These are phyloP conservation scores for Fusarium sp. DNA, from an alignment of 2,329 filamentous ascomycete genomes.

Conservation along the genomic window DNA sequence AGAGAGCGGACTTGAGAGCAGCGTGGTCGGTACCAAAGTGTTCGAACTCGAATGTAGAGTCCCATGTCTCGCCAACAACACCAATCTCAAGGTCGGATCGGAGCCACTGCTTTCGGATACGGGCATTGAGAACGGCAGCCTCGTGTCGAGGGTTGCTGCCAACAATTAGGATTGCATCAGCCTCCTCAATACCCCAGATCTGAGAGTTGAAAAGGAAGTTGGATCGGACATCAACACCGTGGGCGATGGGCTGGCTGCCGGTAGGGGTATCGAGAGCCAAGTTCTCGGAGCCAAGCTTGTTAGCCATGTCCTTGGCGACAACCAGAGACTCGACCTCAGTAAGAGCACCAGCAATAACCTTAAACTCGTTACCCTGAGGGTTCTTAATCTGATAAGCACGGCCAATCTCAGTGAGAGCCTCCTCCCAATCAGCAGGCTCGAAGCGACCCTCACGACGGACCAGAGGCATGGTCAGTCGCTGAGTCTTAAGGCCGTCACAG, in stretches of 20 bases:
- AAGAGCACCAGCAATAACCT: slow-evolving; percentile 90
- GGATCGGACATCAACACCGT: slow-evolving; percentile 91
- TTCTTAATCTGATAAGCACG: slow-evolving; percentile 81
- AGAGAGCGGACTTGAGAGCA: slow-evolving; percentile 84
- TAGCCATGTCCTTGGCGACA: slow-evolving; percentile 95
- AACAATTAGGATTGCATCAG: slow-evolving; percentile 89
- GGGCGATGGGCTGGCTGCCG: slow-evolving; percentile 84
- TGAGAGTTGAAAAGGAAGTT: slow-evolving; percentile 98
- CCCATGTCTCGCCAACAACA: slow-evolving; percentile 88
- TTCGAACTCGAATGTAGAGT: slow-evolving; percentile 95
- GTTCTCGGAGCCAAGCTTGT: slow-evolving; percentile 96
- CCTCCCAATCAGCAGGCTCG: slow-evolving; percentile 93
- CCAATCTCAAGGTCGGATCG: slow-evolving; percentile 93
- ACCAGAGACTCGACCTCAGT: slow-evolving; percentile 93
- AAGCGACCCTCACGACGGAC: slow-evolving; percentile 91
- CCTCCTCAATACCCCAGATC: slow-evolving; percentile 93
- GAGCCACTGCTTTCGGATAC: slow-evolving; percentile 98
- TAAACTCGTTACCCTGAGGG: slow-evolving; percentile 93
- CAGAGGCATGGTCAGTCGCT: slow-evolving; percentile 91
- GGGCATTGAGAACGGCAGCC: slow-evolving; percentile 92
- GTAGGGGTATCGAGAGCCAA: slow-evolving; percentile 89
- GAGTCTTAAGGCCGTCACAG: slow-evolving; percentile 95
- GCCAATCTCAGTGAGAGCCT: slow-evolving; percentile 87
- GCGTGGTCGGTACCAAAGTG: slow-evolving; percentile 83
- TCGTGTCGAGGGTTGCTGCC: slow-evolving; percentile 97